Base-by-base conservation (phyloP, 2,329 filamentous ascomycete species). In the Aspergillus costaricaensis region DNA sequence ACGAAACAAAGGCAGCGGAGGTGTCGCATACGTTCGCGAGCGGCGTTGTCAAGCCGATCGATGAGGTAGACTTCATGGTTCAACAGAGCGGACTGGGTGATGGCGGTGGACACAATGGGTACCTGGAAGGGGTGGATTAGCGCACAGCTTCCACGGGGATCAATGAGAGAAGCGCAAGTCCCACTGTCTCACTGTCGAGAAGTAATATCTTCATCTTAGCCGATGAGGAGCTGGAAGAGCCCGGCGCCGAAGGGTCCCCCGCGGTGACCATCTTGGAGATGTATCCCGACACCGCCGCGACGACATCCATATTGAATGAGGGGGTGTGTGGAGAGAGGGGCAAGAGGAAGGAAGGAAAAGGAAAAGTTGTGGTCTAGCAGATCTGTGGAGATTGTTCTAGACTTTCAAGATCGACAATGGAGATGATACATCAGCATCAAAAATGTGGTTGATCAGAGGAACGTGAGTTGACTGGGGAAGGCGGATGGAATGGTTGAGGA, bases 151-250 rank as follows among this genome's bases (percentile, higher is more conserved):
- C 32, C 19, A 52, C 21, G 21, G 19, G 23, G n/a, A 48, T 14
- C 52, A 32, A 55, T 27, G 19, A 38, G 23, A 44, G 50, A 54
- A 67, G 72, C 70, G 70, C 80, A 78, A 79, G 75, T 81, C 85
- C 76, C 81, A 88, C 87, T 67, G 95, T 99, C 78, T 98, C 95
- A 79, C 87, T 89, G 77, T 99, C 95, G 69, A 99, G 83, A 65
- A 99, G 82, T 59, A 99, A 82, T 62, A 98, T 95, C 87, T 99
- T 99, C 95, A 99, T 99, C 82, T 97, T 98, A 21, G 91, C 88
- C 54, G 88, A 83, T 48, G 87, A 84, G 54, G 88, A 83, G 48
- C 86, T 83, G 54, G 87, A 84, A 62, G 74, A 71, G 60, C 86
- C 85, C 47, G 83, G 79, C 53, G 86, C 82, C 72, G 77, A 74